A percentile compares a stretch with the other conserved stretches of the same genome.
phyloP scores from a whole-genome alignment of 2,329 filamentous ascomycete species.

The Karstenula rhodostoma region DNA sequence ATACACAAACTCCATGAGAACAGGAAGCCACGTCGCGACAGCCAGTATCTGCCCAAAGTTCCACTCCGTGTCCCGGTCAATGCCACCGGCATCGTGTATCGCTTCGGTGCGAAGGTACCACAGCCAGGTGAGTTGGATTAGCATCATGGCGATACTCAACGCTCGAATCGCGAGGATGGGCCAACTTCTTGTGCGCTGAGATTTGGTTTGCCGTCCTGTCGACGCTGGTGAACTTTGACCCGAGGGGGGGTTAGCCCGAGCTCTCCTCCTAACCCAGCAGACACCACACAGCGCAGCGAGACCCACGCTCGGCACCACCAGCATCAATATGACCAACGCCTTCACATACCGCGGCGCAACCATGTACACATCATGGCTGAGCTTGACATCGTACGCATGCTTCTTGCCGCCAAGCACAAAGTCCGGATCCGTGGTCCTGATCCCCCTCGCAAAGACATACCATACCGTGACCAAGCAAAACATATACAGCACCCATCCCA shows the following conservation, averaged over 20 bases:
- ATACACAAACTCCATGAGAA: conserved; percentile 2
- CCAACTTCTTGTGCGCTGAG: neutral
- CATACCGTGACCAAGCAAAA: neutral
- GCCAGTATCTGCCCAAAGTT: conserved; percentile 3
- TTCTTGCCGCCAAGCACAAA: neutral
- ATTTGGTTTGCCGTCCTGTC: neutral
- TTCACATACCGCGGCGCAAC: neutral
- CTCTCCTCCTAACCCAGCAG: neutral
- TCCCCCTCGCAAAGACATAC: neutral
- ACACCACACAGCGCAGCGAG: neutral
- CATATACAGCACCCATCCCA: neutral
- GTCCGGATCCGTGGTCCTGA: conserved; percentile 1
- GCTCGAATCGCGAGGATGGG: neutral
- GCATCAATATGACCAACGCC: neutral
- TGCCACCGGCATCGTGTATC: neutral
- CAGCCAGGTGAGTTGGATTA: neutral
- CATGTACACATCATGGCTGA: neutral
- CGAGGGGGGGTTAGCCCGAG: neutral
- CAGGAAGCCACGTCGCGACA: neutral
- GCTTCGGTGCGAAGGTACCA: neutral
- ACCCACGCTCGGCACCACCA: neutral
- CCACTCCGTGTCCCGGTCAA: neutral
- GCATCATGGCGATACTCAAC: conserved; percentile 1
- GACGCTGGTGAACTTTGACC: neutral
- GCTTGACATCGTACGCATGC: neutral